phyloP scores from a whole-genome alignment of 2,329 filamentous ascomycete genomes.

The Stemphylium lycopersici region DNA sequence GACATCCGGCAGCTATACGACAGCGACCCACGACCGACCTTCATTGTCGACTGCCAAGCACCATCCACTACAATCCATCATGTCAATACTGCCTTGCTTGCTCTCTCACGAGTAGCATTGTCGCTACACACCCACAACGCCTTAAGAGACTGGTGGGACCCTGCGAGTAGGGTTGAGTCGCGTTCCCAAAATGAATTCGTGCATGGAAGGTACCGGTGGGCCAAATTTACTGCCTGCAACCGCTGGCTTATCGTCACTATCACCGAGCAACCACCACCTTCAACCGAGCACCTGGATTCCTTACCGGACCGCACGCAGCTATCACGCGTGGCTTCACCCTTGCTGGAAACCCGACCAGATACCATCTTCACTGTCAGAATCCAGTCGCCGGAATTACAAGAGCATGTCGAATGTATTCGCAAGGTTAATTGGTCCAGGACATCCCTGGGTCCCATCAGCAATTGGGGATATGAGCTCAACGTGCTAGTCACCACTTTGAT shows the following conservation, averaged over 20 bases:
- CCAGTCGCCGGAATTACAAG: conserved; percentile 13
- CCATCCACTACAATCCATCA: conserved; percentile 7
- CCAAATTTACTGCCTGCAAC: conserved; percentile 10
- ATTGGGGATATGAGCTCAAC: conserved; percentile 17
- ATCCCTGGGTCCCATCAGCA: conserved; percentile 16
- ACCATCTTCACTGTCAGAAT: conserved; percentile 20
- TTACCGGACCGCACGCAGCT: not conserved
- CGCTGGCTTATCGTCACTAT: conserved; percentile 16
- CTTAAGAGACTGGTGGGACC: conserved; percentile 23
- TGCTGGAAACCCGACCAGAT: conserved; percentile 1
- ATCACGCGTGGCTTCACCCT: not conserved
- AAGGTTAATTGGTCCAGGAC: conserved; percentile 17
- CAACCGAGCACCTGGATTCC: not conserved
- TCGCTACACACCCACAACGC: conserved; percentile 11
- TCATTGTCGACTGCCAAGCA: conserved; percentile 16
- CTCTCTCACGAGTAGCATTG: conserved; percentile 6
- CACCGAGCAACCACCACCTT: not conserved
- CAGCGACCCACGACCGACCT: conserved; percentile 20
- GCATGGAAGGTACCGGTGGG: conserved; percentile 17
- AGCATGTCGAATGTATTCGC: conserved; percentile 14
- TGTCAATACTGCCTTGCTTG: conserved; percentile 17
- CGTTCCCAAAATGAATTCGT: conserved; percentile 11
- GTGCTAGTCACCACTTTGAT: conserved; percentile 15
- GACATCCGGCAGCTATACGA: conserved; percentile 18
- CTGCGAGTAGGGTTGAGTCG: conserved; percentile 8